These are phyloP conservation scores for Xylariaceae sp. DNA, from an alignment of 2,329 filamentous ascomycete species.

Conservation along the genomic window DNA sequence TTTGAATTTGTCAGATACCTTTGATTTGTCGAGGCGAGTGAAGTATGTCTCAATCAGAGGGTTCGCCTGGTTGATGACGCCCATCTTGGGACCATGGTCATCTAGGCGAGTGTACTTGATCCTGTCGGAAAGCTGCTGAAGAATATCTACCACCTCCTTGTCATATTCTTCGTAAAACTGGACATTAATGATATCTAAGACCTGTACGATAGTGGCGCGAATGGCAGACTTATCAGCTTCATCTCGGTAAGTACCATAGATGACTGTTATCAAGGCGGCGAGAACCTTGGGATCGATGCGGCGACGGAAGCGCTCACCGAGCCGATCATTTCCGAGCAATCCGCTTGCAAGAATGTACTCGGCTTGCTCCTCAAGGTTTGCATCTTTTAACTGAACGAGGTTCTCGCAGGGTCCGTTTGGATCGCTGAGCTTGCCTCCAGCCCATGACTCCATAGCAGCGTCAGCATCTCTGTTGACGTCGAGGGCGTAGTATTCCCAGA, in stretches of 20 bases:
- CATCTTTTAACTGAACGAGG: constrained; percentile 45
- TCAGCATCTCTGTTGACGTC: constrained; percentile 69
- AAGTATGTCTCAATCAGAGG: constrained; percentile 94
- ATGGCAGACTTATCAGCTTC: constrained; percentile 48
- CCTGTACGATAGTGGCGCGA: constrained; percentile 50
- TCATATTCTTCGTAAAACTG: constrained; percentile 92
- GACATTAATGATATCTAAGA: constrained; percentile 81
- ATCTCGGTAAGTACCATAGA: constrained; percentile 63
- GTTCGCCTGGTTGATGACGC: constrained; percentile 67
- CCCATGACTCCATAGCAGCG: constrained; percentile 67
- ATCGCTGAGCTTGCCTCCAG: constrained; percentile 50
- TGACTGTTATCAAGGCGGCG: constrained; percentile 61
- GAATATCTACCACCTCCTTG: constrained; percentile 70
- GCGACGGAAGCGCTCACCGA: constrained; percentile 76
- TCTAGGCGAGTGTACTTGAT: constrained; percentile 95
- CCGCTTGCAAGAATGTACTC: constrained; percentile 64
- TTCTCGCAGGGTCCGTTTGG: constrained; percentile 42
- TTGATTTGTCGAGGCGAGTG: constrained; percentile 76
- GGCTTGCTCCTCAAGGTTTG: constrained; percentile 46
- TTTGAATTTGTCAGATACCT: constrained; percentile 69
- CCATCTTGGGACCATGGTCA: constrained; percentile 80
- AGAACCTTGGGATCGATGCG: constrained; percentile 62
- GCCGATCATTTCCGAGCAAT: constrained; percentile 62
- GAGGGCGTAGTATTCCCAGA: constrained; percentile 93
- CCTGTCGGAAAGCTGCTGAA: constrained; percentile 88